Percentiles rank a stretch among this genome's conserved stretches.
phyloP scores from a whole-genome alignment of 345 rosid species.

The Corchorus capsularis region DNA sequence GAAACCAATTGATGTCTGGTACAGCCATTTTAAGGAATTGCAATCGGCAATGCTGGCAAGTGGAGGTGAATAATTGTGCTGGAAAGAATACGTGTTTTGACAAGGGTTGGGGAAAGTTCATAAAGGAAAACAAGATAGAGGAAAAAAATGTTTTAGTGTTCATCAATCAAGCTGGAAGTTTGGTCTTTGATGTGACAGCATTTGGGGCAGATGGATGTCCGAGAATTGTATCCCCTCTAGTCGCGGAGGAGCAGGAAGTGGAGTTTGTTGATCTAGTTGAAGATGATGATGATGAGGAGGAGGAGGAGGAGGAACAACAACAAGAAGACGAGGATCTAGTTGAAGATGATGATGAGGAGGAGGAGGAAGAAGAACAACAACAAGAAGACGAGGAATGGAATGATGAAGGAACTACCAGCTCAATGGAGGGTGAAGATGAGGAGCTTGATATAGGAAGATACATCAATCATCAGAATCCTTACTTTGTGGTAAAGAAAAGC shows the following conservation, averaged over 20 bases:
- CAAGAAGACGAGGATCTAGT: no score
- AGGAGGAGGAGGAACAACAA: no score
- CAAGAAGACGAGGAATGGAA: no score
- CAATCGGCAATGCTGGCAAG: background rate
- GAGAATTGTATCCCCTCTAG: background rate
- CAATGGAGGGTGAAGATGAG: constrained; percentile 2
- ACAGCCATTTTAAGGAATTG: background rate
- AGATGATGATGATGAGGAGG: background rate
- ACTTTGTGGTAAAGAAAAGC: background rate
- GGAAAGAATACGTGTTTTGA: background rate
- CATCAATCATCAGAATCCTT: background rate
- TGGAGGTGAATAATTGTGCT: background rate
- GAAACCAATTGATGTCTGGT: background rate
- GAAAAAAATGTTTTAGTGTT: background rate
- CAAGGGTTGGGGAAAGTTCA: background rate
- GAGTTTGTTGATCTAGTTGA: no score
- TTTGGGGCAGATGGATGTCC: background rate
- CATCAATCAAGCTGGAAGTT: background rate
- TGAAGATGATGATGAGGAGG: no score
- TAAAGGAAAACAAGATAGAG: background rate
- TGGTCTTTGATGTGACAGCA: background rate
- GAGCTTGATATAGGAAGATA: background rate
- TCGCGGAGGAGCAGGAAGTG: background rate
- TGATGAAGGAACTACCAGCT: background rate
- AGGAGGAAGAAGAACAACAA: no score